Evolutionary conservation across 2,329 filamentous ascomycete genomes (phyloP), one percentile per base, ranked within the genome.

Genomic region (Teratosphaeria pseudoeucalypti): DNA sequence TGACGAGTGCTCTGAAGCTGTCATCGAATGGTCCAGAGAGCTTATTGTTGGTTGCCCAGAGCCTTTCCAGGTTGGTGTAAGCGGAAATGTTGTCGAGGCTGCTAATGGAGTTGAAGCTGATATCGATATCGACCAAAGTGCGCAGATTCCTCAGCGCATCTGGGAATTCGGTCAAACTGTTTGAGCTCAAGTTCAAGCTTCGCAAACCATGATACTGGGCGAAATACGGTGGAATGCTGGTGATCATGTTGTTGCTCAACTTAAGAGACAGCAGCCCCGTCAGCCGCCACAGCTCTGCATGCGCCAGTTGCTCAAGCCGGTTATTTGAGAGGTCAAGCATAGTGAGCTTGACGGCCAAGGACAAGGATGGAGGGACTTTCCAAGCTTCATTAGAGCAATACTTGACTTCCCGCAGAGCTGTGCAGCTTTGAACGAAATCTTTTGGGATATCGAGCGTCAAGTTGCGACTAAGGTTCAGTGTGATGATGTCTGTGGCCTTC

Each of bases 261-360:
- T 94, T 96, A 67, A 99, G 81, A 73, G 92, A 96, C 60, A 96
- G 82, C 43, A 99, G 78, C 26, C 87, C 86, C 23, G 82, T 82
- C 14, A 97, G 77, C 57, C 83, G 84, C 64, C 90, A 82, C 47
- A 99, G 81, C 60, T 94, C 87, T 3, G 90, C 90, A 67, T 92
- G 85, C 57, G 95, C 90, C 49, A 99, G 78, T 64, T 92, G 85
- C 68, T 96, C 91, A 26, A 99, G 76, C 60, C 89, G 82, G 71
- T 99, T 99, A 74, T 97, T 97, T 2, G 92, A 96, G 3, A 96
- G 86, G 71, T 99, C 94, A 62, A 99, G 81, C 69, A 90, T 92
- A 0, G 90, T 96, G 67, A 99, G 79, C 62, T 85, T 86, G 64
- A 79, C 85, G 29, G 94, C 92, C 66, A 92, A 81, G 64, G 88